phyloP scores from a whole-genome alignment of 192 early-diverging fungal genomes.

The Coemansia sp. region DNA sequence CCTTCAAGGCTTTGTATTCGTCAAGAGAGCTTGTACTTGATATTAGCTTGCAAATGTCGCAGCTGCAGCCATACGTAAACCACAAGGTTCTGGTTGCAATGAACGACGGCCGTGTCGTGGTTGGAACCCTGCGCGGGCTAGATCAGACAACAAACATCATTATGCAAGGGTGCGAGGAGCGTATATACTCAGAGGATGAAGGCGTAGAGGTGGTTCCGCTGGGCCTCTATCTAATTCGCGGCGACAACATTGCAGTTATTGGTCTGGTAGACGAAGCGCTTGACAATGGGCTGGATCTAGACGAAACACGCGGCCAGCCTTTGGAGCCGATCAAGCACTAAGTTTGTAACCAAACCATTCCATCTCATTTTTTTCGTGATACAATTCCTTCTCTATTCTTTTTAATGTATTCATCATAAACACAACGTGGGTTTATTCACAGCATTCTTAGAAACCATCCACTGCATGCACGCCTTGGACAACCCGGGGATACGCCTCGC shows the following conservation, averaged over 20 bases:
- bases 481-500: constrained; percentile 37
- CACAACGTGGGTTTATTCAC: neutral
- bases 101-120: constrained; percentile 44
- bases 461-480: constrained; percentile 28
- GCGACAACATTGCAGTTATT: constrained; percentile 51
- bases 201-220: constrained; percentile 50
- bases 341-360: neutral
- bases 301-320: constrained; percentile 14
- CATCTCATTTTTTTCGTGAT: neutral
- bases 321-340: constrained; percentile 28
- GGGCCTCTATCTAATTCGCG: constrained; percentile 54
- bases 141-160: constrained; percentile 56
- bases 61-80: constrained; percentile 41
- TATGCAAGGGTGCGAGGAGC: constrained; percentile 50
- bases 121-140: constrained; percentile 50
- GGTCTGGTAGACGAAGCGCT: constrained; percentile 43
- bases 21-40: no score
- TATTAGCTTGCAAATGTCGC: constrained; percentile 48
- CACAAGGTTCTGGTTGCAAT: constrained; percentile 37
- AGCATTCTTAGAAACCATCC: neutral
- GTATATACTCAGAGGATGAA: constrained; percentile 53
- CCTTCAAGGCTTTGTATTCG: no score
- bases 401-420: neutral
- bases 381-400: neutral
- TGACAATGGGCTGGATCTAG: constrained; percentile 33